These are phyloP conservation scores for Magnusiomyces fungicola DNA, from an alignment of 1,139 yeast genomes.

Conservation along the genomic window DNA sequence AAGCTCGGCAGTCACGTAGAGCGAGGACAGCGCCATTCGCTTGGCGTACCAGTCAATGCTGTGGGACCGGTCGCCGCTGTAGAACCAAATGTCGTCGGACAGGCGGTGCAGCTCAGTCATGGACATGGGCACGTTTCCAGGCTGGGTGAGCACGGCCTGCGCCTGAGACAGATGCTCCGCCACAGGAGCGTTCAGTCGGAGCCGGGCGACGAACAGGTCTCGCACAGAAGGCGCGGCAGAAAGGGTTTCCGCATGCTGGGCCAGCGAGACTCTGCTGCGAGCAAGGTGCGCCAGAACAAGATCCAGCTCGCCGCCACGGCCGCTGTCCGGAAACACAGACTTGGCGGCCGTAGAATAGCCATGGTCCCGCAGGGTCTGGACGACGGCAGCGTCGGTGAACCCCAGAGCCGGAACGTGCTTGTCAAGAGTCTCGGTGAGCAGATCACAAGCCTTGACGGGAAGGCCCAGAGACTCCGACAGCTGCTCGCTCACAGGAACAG, in stretches of 20 bases:
- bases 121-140: conserved; percentile 45
- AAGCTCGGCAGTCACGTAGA: conserved; percentile 65
- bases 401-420: conserved; percentile 57
- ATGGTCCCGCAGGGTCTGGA: conserved; percentile 52
- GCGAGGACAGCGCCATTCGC: conserved; percentile 58
- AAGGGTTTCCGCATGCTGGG: not conserved
- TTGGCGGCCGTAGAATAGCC: conserved; percentile 62
- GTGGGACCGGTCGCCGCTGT: conserved; percentile 73
- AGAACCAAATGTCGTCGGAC: conserved; percentile 75
- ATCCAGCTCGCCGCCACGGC: conserved; percentile 42
- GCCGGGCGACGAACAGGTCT: conserved; percentile 51
- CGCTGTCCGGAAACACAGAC: conserved; percentile 46
- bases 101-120: conserved; percentile 64
- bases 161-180: conserved; percentile 36
- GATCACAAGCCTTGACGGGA: conserved; percentile 10
- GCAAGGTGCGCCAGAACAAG: conserved; percentile 60
- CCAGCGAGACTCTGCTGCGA: conserved; percentile 33
- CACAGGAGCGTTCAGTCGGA: conserved; percentile 54
- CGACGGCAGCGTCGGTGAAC: conserved; percentile 54
- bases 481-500: not conserved
- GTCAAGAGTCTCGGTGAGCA: conserved; percentile 12
- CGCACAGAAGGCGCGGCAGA: conserved; percentile 29
- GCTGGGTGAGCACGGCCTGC: conserved; percentile 47
- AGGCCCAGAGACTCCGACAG: conserved; percentile 8
- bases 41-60: conserved; percentile 95